A percentile compares a stretch with the other conserved stretches of the same genome.
phyloP scores from a whole-genome alignment of 1,284 basidiomycete genomes.

The Phylloporus sp. region DNA sequence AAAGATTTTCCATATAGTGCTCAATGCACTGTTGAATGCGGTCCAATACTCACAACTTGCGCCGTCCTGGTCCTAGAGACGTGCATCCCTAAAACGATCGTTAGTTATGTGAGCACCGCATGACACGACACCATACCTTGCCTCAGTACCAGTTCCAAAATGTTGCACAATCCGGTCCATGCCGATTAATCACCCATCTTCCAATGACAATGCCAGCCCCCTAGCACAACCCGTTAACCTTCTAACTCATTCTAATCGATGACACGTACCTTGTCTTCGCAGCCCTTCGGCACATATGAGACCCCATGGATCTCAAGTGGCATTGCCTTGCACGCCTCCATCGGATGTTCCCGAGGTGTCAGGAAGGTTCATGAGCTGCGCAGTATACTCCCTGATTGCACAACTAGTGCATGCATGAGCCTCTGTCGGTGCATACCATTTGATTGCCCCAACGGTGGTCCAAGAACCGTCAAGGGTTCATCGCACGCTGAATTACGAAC shows the following conservation, averaged over 20 bases:
- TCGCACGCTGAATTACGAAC: too few species aligned
- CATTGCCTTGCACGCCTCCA: constrained; percentile 32
- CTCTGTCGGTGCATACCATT: too few species aligned
- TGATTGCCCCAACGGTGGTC: too few species aligned
- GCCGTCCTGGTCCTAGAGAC: constrained; percentile 1
- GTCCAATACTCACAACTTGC: background rate
- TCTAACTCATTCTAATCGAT: background rate
- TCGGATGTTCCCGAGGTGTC: constrained; percentile 19
- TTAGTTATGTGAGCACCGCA: background rate
- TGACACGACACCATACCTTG: constrained; percentile 14
- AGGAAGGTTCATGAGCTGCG: constrained; percentile 33
- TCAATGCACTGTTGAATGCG: constrained; percentile 21
- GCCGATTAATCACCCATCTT: constrained; percentile 29
- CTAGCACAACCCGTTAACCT: constrained; percentile 20
- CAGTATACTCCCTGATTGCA: constrained; percentile 36
- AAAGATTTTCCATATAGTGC: constrained; percentile 36
- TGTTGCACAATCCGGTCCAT: constrained; percentile 31
- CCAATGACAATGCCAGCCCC: constrained; percentile 29
- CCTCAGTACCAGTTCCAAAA: constrained; percentile 34
- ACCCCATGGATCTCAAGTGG: constrained; percentile 32
- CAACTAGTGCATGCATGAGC: constrained; percentile 31
- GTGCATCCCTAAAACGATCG: background rate
- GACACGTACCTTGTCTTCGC: constrained; percentile 32
- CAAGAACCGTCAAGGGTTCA: too few species aligned
- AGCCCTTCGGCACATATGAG: constrained; percentile 28